Base-by-base conservation (phyloP, 208 protist genomes). In the Acanthamoeba rhysodes region DNA sequence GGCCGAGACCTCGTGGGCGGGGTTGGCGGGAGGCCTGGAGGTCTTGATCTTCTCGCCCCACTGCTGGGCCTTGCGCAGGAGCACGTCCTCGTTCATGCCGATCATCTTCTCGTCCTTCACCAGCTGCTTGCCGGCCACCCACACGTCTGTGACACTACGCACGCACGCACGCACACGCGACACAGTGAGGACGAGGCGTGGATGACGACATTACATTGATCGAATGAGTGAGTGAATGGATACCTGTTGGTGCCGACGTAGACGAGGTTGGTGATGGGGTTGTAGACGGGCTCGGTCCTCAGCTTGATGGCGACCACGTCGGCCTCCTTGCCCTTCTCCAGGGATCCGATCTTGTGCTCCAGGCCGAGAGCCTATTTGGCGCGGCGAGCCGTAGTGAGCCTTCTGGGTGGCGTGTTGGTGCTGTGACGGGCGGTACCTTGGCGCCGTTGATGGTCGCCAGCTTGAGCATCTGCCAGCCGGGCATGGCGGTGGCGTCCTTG, bases 391-490 rank as follows among this genome's bases (percentile, higher is more conserved):
- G 45, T 9, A 48, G 45, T 48, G 45, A 48, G 45, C 45, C 45
- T 48, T 48, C 45, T 48, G 45, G 45, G 45, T 48, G 45, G 45
- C 2, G 45, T 9, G 45, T 48, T 48, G 45, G 45, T 9, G 45
- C 45, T 48, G 45, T 48, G 45, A 48, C 45, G 45, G 45, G 45
- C 45, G 12, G 45, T 48, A 48, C 95, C 37, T 95, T 97, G 22
- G 96, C 96, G 41, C 96, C 96, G 59, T 96, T 96, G 22, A 97
- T 96, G 10, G 96, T 97, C 1, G 96, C 96, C 90, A 97, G 94
- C 37, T 92, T 27, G 12, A 97, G 10, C 18, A 96, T 95, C n/a
- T 95, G 64, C 50, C 10, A 37, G 22, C 41, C 88, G 29, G 57
- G 66, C 84, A 64, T 16, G 32, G 29, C 55, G 4, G 53, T 34